phyloP scores from a whole-genome alignment of 192 early-diverging fungal genomes.

The Coemansia sp. region DNA sequence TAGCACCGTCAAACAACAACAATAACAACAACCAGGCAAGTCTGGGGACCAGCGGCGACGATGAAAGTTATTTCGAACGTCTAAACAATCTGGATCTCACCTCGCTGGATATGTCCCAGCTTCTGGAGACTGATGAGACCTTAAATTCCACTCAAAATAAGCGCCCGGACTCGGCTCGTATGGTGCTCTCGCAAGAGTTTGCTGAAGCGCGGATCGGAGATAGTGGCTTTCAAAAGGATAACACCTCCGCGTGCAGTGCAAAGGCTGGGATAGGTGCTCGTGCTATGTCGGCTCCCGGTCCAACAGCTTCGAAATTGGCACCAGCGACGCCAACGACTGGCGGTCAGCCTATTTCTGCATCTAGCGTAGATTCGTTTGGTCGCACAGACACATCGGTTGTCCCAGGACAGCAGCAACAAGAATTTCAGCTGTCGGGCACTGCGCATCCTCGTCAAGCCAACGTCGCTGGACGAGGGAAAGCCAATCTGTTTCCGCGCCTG shows the following conservation, averaged over 20 bases:
- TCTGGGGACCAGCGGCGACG: slow-evolving; percentile 15
- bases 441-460: neutral
- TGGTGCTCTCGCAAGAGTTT: slow-evolving; percentile 41
- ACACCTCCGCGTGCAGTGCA: slow-evolving; percentile 6
- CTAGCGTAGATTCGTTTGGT: slow-evolving; percentile 27
- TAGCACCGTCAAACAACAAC: slow-evolving; percentile 15
- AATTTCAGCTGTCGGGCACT: neutral
- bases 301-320: slow-evolving; percentile 21
- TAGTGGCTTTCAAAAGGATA: slow-evolving; percentile 3
- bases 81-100: slow-evolving; percentile 39
- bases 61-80: slow-evolving; percentile 28
- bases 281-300: slow-evolving; percentile 22
- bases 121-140: slow-evolving; percentile 43
- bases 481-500: slow-evolving; percentile 41
- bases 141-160: slow-evolving; percentile 48
- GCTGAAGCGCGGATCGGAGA: slow-evolving; percentile 14
- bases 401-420: slow-evolving; percentile 1
- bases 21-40: slow-evolving; percentile 14
- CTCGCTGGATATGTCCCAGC: slow-evolving; percentile 48
- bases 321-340: slow-evolving; percentile 33
- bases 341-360: slow-evolving; percentile 17
- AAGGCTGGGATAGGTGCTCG: slow-evolving; percentile 9
- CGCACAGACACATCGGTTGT: neutral
- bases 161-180: slow-evolving; percentile 14
- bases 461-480: slow-evolving; percentile 16